Base-by-base conservation (phyloP, 1,284 basidiomycete genomes). In the Melanopsichium pennsylvanicum region DNA sequence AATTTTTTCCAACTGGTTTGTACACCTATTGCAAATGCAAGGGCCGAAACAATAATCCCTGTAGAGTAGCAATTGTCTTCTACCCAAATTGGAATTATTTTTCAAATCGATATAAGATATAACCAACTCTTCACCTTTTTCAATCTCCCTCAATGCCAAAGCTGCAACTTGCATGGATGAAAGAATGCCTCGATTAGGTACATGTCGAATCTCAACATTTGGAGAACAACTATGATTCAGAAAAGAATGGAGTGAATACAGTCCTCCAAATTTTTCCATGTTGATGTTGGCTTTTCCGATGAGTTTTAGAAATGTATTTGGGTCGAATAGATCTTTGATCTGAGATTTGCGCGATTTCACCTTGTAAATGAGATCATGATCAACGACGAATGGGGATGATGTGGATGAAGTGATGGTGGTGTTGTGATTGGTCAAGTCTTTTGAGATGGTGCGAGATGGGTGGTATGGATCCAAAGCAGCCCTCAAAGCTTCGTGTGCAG, bases 241-340 rank as follows among this genome's bases (percentile, higher is more conserved):
- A 76, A 93, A 91, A 2, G 90, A 89, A 81, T 95, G 92, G 9
- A 95, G 85, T 7, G 86, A 85, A 81, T 93, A 94, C 10, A 94
- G 83, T 2, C 91, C 92, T 5, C 92, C 92, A 61, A 92, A 90
- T 3, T 88, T 87, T 82, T 94, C 92, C 56, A 92, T 84, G 78
- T 93, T 94, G 47, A 94, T 85, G 70, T 87, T 91, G 86, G 92
- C 90, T 38, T 89, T 85, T 0, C 91, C 91, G n/a, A 93, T 82
- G 0, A 88, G 85, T 34, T 85, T 84, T 27, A 91, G 82, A 80
- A 92, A 92, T 2, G 85, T 86, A 15, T 89, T 86, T 72, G 89
- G 90, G 18, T 85, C 85, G 82, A 93, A 92, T 35, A 93, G 82
- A 21, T 85, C 85, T 21, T 84, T 81, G 15, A 84, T 83, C 27